Percentiles rank a stretch among this genome's conserved stretches.
Conservation (phyloP, 176 grass and related monocot genomes). For the Eragrostis nindensis region DNA sequence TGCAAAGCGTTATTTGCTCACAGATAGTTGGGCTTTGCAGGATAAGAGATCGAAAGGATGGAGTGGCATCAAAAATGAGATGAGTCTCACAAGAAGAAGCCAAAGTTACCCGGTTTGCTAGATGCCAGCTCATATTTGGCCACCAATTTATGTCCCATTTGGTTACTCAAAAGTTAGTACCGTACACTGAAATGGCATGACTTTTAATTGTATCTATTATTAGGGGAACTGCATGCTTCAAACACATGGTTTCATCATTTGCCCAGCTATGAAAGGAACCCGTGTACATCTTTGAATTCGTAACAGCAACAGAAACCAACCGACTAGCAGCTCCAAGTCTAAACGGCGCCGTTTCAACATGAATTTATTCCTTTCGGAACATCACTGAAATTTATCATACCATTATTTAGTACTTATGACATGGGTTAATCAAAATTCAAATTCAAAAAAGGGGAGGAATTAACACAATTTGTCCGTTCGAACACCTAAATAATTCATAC, state of each 20-base stretch:
- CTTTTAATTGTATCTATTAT: not conserved
- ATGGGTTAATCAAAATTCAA: not conserved
- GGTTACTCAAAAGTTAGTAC: not conserved
- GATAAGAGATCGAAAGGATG: too few relatives aligned
- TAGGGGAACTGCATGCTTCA: constrained; percentile 6
- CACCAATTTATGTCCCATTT: constrained; percentile 10
- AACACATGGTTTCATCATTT: constrained; percentile 11
- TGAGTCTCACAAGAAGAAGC: not conserved
- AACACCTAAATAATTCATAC: not conserved
- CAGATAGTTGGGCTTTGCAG: too few relatives aligned
- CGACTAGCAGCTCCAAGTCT: constrained; percentile 13
- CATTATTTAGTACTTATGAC: not conserved
- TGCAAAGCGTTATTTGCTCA: not conserved
- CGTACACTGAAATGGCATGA: constrained; percentile 11
- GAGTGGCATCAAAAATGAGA: too few relatives aligned
- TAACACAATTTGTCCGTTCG: not conserved
- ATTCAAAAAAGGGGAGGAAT: not conserved
- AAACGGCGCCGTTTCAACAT: constrained; percentile 25
- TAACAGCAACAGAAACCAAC: constrained; percentile 37
- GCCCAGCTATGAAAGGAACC: constrained; percentile 36
- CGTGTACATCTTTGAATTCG: constrained; percentile 27
- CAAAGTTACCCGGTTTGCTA: not conserved
- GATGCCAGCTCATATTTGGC: constrained; percentile 11
- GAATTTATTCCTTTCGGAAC: not conserved
- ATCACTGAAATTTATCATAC: not conserved